Evolutionary conservation across 495 filamentous ascomycete species (phyloP), one percentile per base, ranked within the genome.

Genomic region (Filosporella fistucella): DNA sequence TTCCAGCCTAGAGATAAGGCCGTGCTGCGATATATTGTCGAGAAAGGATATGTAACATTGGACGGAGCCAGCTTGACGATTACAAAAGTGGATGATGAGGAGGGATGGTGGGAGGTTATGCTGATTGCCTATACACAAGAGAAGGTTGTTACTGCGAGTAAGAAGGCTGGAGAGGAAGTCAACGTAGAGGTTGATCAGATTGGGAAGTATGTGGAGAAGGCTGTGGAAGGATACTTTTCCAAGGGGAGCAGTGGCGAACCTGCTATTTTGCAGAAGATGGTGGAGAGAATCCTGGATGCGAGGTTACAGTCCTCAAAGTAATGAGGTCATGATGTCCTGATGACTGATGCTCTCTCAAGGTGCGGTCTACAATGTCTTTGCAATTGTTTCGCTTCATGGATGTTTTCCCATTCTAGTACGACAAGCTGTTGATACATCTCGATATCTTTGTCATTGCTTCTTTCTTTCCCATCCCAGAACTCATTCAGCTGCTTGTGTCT

Each of bases 161-260:
- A 99, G 76, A 71, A 75, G 63, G 66, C 71, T n/a, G 91, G 94
- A 1, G 89, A 96, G 5, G 74, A 78, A 41, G 89, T 97, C 24
- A 99, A 99, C 65, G 84, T 97, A 14, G 94, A 99, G 75, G 95
- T 97, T 42, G 94, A 99, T 65, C 90, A 96, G 74, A 84, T 96
- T 55, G 94, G 91, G 4, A 99, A 99, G 76, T 96, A 97, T 63
- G 91, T 96, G 16, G 94, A 96, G 81, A 99, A 96, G 80, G 89
- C 86, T 49, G 82, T 89, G 55, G 67, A 70, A 41, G 84, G 77
- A n/a, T 86, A 87, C 49, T 68, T 89, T 54, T 70, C 70, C 33
- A 70, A 71, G 7, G 45, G 64, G 23, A 69, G 64, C 26, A 71
- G 74, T 22, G 77, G 75, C 16, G 72, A 78, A 22, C 74, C 80